Conservation (phyloP, 2,329 filamentous ascomycete species). For the Aspergillus arachidicola region DNA sequence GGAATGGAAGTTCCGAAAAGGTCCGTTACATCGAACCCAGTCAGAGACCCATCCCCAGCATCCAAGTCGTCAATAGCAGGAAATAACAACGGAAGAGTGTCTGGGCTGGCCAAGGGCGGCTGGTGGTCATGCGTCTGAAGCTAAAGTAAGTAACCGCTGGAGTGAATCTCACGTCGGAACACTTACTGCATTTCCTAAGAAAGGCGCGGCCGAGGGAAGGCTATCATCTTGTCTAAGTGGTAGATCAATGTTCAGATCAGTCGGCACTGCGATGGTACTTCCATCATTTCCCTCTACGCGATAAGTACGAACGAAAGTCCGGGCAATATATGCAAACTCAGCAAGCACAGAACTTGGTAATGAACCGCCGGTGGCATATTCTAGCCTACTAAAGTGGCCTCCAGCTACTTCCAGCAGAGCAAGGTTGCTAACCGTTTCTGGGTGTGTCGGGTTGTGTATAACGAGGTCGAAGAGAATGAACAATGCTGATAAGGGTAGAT, state of each 20-base stretch:
- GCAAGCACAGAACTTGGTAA: slow-evolving; percentile 44
- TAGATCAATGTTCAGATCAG: not conserved
- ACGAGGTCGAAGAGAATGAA: slow-evolving; percentile 49
- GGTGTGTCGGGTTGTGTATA: slow-evolving; percentile 40
- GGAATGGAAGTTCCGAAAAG: not conserved
- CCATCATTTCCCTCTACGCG: not conserved
- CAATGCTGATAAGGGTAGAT: slow-evolving; percentile 40
- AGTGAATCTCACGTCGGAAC: too few relatives aligned
- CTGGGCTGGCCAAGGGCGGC: too few relatives aligned
- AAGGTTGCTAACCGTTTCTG: slow-evolving; percentile 42
- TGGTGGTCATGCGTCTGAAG: too few relatives aligned
- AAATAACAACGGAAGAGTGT: too few relatives aligned
- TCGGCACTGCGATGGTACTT: not conserved
- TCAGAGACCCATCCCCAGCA: not conserved
- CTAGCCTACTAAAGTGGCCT: slow-evolving; percentile 48
- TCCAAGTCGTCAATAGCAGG: not conserved
- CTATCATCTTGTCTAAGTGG: too few relatives aligned
- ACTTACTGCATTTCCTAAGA: too few relatives aligned
- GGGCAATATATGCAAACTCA: slow-evolving; percentile 47
- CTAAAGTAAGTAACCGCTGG: too few relatives aligned
- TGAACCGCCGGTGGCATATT: slow-evolving; percentile 39
- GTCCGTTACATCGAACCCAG: slow-evolving; percentile 1
- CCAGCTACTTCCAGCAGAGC: slow-evolving; percentile 46
- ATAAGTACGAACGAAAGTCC: slow-evolving; percentile 36
- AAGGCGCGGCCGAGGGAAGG: too few relatives aligned